Base-by-base conservation (phyloP, 2,329 filamentous ascomycete genomes). In the Lasiodiplodia sp. region DNA sequence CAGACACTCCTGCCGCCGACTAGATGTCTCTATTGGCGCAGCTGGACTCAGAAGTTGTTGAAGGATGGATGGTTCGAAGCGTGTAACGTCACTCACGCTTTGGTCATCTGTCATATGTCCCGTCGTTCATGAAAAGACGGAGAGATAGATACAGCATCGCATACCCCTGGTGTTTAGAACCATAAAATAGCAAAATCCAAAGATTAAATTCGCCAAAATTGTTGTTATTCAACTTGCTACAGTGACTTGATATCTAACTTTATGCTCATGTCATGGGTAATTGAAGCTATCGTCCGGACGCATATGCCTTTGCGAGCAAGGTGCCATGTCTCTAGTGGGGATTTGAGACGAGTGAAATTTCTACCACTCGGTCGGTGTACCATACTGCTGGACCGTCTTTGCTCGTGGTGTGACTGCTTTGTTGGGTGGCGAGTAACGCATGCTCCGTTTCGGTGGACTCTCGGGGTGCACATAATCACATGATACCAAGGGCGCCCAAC, bases 21-120 rank as follows among this genome's bases (percentile, higher is more conserved):
- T 51, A 64, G 44, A 62, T 62, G 38, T 62, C 40, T 49, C n/a
- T 47, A 25, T n/a, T 44, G 44, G 60, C 60, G 60, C 60, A 64
- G 60, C 44, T 38, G 44, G 28, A n/a, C 18, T 34, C 31, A 28
- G 55, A 31, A 38, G 7, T 47, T 47, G 25, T 44, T 37, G 23
- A 16, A 49, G 28, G n/a, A 52, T 21, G 38, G 21, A 63, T 49
- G 3, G 8, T 12, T 4, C 16, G 8, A 25, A 31, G 60, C 31
- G 47, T 64, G 25, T 28, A n/a, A 47, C 40, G 34, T 44, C 37
- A 51, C 28, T 47, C 16, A 23, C 38, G 16, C 31, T 8, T 14
- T 49, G 57, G 51, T 63, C 28, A 18, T 11, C 37, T 31, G 5
- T 18, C n/a, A 7, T 25, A 31, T 64, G 16, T 51, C 21, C 31